These are phyloP conservation scores for Immersiporthe knoxdaviesiana DNA, from an alignment of 2,329 filamentous ascomycete species.

Conservation along the genomic window DNA sequence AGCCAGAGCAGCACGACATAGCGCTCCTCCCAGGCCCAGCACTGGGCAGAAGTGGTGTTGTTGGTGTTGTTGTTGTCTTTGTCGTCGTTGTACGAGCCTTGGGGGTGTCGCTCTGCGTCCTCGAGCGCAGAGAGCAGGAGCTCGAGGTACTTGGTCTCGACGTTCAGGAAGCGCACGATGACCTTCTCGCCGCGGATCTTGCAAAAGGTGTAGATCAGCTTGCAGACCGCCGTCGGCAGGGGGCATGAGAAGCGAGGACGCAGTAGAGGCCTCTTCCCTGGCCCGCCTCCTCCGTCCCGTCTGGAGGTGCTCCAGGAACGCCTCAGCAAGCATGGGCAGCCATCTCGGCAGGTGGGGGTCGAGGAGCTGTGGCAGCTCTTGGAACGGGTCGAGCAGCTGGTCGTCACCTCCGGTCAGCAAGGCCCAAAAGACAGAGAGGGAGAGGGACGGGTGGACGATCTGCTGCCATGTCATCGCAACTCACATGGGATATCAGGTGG, in stretches of 20 bases:
- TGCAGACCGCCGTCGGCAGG: constrained; percentile 72
- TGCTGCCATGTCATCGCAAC: not conserved
- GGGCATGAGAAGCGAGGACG: constrained; percentile 52
- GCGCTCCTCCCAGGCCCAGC: constrained; percentile 79
- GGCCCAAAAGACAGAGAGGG: constrained; percentile 23
- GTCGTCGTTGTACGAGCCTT: constrained; percentile 7
- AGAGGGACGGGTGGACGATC: not conserved
- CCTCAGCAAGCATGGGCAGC: constrained; percentile 73
- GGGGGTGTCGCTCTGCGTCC: constrained; percentile 47
- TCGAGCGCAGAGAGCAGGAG: constrained; percentile 77
- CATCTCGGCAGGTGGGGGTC: constrained; percentile 80
- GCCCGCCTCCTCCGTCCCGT: constrained; percentile 43
- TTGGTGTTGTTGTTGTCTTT: not conserved
- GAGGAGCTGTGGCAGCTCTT: constrained; percentile 91
- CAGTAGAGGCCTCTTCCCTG: constrained; percentile 38
- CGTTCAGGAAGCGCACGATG: constrained; percentile 86
- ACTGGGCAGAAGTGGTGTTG: constrained; percentile 37
- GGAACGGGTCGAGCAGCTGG: constrained; percentile 78
- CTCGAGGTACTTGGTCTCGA: constrained; percentile 85
- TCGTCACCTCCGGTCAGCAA: constrained; percentile 19
- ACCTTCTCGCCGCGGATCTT: constrained; percentile 95
- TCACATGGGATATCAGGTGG: constrained; percentile 52
- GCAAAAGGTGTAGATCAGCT: constrained; percentile 85
- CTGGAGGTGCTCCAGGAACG: constrained; percentile 71
- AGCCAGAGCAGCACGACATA: constrained; percentile 90